Base-by-base conservation (phyloP, 2,329 filamentous ascomycete species). In the Helicocarpus griseus region DNA sequence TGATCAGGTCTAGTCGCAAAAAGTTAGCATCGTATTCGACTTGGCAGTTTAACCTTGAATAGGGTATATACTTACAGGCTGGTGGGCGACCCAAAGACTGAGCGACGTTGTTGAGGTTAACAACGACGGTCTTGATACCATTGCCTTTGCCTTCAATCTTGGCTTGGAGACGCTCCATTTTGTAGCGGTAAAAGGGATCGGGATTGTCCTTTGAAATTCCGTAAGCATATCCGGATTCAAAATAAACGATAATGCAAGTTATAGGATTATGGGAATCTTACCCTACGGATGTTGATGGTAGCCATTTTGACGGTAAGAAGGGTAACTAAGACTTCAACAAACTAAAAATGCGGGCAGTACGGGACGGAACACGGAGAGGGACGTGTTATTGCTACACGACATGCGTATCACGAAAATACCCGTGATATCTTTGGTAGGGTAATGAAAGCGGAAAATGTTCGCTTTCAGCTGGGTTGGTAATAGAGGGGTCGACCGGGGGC, bases 81-180 rank as follows among this genome's bases (percentile, higher is more conserved):
- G 90, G 89, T 58, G 91, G 91, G 63, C 93, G 91, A 65, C 88
- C 89, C 62, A 98, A 83, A 57, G 91, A 94, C 66, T 87, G 79
- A 63, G 91, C 90, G 62, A 98, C 89, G 68, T 87, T 94, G 79
- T 84, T 88, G 68, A 98, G 76, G 74, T 98, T 98, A 80, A 95
- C 89, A 63, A 98, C 85, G 66, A 98, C 93, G 64, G 80, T 98
- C 80, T 98, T 98, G 83, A 98, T 98, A 69, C 93, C 93, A 77
- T 98, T 98, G 62, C 93, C 93, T 76, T 98, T 98, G 75, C 93
- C 93, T 77, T 98, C 93, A 65, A 98, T 94, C 81, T 98, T 98
- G 72, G 93, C 95, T 79, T 95, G 89, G 69, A 98, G 78, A 64
- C 84, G 86, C 78, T 97, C 93, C 93, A 98, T 98, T 83, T 98